A percentile compares a stretch with the other conserved stretches of the same genome.
Evolutionary conservation across 306 rosid genomes (phyloP).

Genomic region (Casuarina glauca): DNA sequence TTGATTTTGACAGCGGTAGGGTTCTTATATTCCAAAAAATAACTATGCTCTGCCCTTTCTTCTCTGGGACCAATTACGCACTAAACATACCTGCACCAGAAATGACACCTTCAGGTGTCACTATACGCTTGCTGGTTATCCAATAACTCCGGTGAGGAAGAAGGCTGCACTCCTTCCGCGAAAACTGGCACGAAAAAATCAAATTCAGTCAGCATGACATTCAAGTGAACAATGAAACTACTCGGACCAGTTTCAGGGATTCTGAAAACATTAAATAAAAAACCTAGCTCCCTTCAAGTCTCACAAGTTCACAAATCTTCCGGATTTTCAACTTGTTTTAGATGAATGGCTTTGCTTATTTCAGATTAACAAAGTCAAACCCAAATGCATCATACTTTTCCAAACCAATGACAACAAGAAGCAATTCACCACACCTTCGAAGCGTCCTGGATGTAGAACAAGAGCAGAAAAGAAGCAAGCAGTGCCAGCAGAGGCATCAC

Average conservation of each 20-base stretch:
- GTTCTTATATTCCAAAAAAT: neutral
- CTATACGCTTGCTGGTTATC: constrained; percentile 85
- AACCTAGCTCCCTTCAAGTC: neutral
- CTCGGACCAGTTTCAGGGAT: neutral
- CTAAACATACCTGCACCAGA: constrained; percentile 72
- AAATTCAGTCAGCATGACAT: neutral
- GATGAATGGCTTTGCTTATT: neutral
- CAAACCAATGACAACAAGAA: neutral
- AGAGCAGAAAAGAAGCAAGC: constrained; percentile 40
- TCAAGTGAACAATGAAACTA: neutral
- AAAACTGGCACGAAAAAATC: constrained; percentile 23
- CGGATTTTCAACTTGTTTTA: neutral
- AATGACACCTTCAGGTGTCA: constrained; percentile 77
- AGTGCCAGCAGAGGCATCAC: constrained; percentile 54
- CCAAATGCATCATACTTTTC: too few relatives aligned
- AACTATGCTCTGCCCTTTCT: neutral
- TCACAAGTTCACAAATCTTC: too few relatives aligned
- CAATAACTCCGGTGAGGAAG: constrained; percentile 64
- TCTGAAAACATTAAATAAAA: neutral
- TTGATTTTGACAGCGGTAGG: neutral
- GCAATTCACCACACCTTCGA: constrained; percentile 22
- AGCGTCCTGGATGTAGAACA: constrained; percentile 42
- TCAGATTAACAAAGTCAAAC: neutral
- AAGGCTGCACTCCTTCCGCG: constrained; percentile 57
- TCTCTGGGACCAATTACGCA: neutral